Conservation (phyloP, 805 yeast genomes). For the Kluyveromyces starmeri region DNA sequence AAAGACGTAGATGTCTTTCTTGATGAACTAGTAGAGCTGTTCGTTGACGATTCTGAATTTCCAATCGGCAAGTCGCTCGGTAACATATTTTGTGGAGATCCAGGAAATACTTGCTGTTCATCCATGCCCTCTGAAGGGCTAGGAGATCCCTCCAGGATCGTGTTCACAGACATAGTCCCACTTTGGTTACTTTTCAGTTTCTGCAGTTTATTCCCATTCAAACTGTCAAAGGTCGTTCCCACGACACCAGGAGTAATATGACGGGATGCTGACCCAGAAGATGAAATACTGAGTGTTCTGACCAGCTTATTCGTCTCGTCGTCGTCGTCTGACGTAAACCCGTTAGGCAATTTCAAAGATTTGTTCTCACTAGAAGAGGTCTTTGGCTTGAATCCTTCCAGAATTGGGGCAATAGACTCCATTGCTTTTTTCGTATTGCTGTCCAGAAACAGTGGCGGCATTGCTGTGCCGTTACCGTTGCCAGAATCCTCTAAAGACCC, state of each 20-base stretch:
- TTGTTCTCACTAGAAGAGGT: conserved; percentile 46
- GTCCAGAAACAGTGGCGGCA: conserved; percentile 27
- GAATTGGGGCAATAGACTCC: conserved; percentile 72
- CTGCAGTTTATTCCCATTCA: conserved; percentile 5
- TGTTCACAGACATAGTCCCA: not conserved
- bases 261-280: conserved; percentile 8
- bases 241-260: conserved; percentile 7
- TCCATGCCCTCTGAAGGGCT: conserved; percentile 2
- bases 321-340: conserved; percentile 22
- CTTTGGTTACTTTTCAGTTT: conserved; percentile 9
- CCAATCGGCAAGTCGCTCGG: conserved; percentile 1
- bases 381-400: conserved; percentile 66
- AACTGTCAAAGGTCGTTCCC: conserved; percentile 2
- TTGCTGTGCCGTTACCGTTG: conserved; percentile 6
- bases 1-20: conserved; percentile 22
- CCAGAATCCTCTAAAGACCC: too few relatives aligned
- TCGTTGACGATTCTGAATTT: conserved; percentile 9
- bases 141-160: conserved; percentile 4
- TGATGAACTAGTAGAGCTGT: conserved; percentile 22
- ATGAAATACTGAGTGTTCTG: conserved; percentile 19
- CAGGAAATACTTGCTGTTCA: not conserved
- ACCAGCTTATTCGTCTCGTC: conserved; percentile 17
- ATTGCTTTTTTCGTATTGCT: conserved; percentile 46
- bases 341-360: conserved; percentile 28
- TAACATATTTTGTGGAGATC: conserved; percentile 1